Conservation (phyloP, 2,329 filamentous ascomycete species). For the Stachybotrys elegans region DNA sequence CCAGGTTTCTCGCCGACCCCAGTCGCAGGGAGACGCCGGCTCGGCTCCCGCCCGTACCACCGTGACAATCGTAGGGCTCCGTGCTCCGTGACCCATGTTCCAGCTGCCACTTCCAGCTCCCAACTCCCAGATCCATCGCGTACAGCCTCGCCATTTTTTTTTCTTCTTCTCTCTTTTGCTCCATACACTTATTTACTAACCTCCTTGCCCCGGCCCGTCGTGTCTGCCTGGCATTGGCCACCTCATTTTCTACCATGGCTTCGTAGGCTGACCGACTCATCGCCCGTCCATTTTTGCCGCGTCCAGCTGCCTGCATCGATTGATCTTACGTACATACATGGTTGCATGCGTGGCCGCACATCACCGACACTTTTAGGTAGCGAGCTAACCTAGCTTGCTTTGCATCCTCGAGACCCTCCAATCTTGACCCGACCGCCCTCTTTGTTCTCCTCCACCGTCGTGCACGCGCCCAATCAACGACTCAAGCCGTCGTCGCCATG, state of each 20-base stretch:
- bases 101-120: too few relatives aligned
- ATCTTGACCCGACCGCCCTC: not conserved
- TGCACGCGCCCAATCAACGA: slow-evolving; percentile 20
- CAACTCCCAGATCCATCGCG: too few relatives aligned
- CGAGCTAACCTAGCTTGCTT: too few relatives aligned
- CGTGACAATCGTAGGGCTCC: not conserved
- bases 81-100: not conserved
- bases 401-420: too few relatives aligned
- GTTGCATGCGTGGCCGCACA: not conserved
- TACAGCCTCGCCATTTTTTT: slow-evolving; percentile 4
- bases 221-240: not conserved
- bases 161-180: not conserved
- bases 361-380: too few relatives aligned
- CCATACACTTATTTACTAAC: too few relatives aligned
- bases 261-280: too few relatives aligned
- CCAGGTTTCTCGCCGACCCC: too few relatives aligned
- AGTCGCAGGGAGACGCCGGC: too few relatives aligned
- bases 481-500: slow-evolving; percentile 28
- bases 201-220: not conserved
- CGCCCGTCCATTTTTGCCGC: slow-evolving; percentile 1
- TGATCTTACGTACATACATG: not conserved
- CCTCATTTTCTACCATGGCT: slow-evolving; percentile 1
- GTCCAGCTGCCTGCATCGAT: not conserved
- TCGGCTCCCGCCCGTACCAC: not conserved
- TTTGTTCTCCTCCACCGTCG: slow-evolving; percentile 2